Percentiles rank a stretch among this genome's conserved stretches.
These are phyloP conservation scores for Cylindrotheca fusiformis DNA, from an alignment of 108 stramenopile genomes.

Conservation along the genomic window DNA sequence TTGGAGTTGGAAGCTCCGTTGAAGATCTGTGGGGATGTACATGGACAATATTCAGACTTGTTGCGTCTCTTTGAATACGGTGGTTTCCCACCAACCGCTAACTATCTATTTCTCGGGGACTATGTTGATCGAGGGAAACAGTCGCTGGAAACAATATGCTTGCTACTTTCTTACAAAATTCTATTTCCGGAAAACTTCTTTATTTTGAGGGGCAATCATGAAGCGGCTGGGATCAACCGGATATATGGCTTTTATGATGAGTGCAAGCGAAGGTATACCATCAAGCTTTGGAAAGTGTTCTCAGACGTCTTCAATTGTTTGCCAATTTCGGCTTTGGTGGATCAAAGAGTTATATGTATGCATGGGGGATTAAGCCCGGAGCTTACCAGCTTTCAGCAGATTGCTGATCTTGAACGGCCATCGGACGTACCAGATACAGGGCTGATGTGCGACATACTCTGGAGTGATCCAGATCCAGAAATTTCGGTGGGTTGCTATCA, in stretches of 20 bases:
- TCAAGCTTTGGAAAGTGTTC: slow-evolving; percentile 99
- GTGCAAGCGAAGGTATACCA: slow-evolving; percentile 94
- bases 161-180: slow-evolving; percentile 97
- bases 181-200: slow-evolving; percentile 99
- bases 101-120: slow-evolving; percentile 98
- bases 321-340: slow-evolving; percentile 97
- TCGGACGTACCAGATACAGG: slow-evolving; percentile 99
- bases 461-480: slow-evolving; percentile 99
- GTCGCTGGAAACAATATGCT: slow-evolving; percentile 94
- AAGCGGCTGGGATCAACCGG: slow-evolving; percentile 97
- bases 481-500: slow-evolving; percentile 67
- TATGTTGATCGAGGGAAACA: slow-evolving; percentile 99
- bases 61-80: slow-evolving; percentile 97
- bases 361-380: slow-evolving; percentile 98
- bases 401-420: slow-evolving; percentile 91
- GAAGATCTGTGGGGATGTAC: slow-evolving; percentile 97
- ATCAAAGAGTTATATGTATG: slow-evolving; percentile 99
- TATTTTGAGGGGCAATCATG: slow-evolving; percentile 97
- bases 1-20: slow-evolving; percentile 96
- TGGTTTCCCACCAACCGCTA: slow-evolving; percentile 95
- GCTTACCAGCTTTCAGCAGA: slow-evolving; percentile 93
- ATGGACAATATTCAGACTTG: slow-evolving; percentile 97
- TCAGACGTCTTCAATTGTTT: slow-evolving; percentile 99
- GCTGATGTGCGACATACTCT: slow-evolving; percentile 97
- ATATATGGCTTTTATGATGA: slow-evolving; percentile 99